These are phyloP conservation scores for Vaccinium corymbosum DNA, from an alignment of 148 eudicot species.

Conservation along the genomic window DNA sequence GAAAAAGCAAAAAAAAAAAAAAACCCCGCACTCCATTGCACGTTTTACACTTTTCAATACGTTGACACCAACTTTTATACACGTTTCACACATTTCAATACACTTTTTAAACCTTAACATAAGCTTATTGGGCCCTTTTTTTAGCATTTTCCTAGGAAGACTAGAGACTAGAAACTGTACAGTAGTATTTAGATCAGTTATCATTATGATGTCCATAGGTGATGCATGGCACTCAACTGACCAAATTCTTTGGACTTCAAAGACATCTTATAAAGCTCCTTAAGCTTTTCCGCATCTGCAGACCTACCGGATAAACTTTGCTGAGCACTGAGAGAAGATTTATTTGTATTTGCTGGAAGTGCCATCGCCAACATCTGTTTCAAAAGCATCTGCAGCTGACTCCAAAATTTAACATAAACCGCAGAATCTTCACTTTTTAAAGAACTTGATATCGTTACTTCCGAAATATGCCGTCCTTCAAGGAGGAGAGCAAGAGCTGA, in stretches of 20 bases:
- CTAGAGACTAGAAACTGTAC: background rate
- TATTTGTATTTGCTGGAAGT: conserved; percentile 43
- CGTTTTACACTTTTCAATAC: too few relatives aligned
- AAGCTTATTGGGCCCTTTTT: too few relatives aligned
- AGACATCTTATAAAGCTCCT: conserved; percentile 84
- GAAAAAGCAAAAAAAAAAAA: too few relatives aligned
- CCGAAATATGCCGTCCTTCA: conserved; percentile 62
- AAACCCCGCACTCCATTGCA: too few relatives aligned
- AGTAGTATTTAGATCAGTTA: background rate
- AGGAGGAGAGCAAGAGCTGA: conserved; percentile 69
- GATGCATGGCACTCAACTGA: conserved; percentile 64
- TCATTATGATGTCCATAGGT: conserved; percentile 47
- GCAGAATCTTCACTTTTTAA: conserved; percentile 17
- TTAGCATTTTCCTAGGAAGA: too few relatives aligned
- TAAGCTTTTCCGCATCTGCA: conserved; percentile 63
- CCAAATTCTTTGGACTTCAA: conserved; percentile 53
- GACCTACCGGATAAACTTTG: conserved; percentile 38
- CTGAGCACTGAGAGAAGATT: conserved; percentile 32
- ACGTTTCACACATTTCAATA: too few relatives aligned
- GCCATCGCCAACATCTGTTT: conserved; percentile 69
- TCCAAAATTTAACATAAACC: conserved; percentile 59
- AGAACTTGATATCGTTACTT: conserved; percentile 23
- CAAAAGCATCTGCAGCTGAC: conserved; percentile 70
- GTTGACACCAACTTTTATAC: too few relatives aligned
- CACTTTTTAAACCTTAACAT: too few relatives aligned